Evolutionary conservation across 2,329 filamentous ascomycete species (phyloP), one percentile per base, ranked within the genome.

Genomic region (Colletotrichum tanaceti): DNA sequence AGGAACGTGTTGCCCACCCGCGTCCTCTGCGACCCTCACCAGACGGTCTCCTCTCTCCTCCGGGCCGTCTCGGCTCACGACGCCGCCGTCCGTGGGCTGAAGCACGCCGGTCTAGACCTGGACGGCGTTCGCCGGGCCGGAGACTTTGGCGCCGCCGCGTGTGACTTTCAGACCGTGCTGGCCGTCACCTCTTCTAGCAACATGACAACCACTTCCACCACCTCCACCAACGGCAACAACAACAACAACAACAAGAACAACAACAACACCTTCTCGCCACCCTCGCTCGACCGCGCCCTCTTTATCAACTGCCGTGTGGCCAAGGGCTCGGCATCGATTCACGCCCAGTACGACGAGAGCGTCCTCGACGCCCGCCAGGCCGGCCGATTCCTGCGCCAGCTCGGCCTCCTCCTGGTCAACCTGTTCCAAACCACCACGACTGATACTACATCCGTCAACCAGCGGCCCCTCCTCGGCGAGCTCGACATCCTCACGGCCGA

Each of bases 371-470:
- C 41, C 16, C 11, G 32, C 5, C 50, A 64, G 24, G 24, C 41
- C 28, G 22, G 32, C 16, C 65, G 65, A 4, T 68, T 68, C 59
- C 65, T 68, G 52, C 49, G 60, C 24, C 65, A 68, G 60, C 65
- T 68, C 16, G 65, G 65, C n/a, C n/a, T n/a, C 10, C 32, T 32
- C 44, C 22, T 68, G 50, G 58, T 68, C 11, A 24, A 9, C 16
- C 41, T 64, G 18, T 64, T 63, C 50, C 64, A 41, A 10, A 9
- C 28, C 24, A 7, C 22, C 4, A 11, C 2, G 39, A 4, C n/a
- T n/a, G n/a, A n/a, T n/a, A n/a, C n/a, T n/a, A n/a, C n/a, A n/a
- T n/a, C 5, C 5, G 24, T 43, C 5, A 16, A 68, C 9, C 28
- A 11, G 9, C 6, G 6, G 7, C 59, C 65, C n/a, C n/a, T n/a